Conservation (phyloP, 176 grass and related monocot genomes). For the Hordeum marinum region DNA sequence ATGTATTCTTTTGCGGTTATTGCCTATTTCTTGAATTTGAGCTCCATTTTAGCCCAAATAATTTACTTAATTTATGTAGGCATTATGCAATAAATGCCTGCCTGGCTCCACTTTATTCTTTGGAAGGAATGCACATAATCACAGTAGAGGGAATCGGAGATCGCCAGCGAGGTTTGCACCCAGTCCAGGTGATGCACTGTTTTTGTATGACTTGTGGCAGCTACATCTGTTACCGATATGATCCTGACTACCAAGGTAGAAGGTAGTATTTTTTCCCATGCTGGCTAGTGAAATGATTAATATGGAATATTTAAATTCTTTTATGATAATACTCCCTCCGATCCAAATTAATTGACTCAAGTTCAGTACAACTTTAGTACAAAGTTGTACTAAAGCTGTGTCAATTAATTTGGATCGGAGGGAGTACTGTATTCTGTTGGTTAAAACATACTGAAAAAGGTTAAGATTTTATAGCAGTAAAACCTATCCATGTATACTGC, state of each 20-base stretch:
- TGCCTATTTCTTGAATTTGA: constrained; percentile 13
- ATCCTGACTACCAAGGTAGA: constrained; percentile 13
- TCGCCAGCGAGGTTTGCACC: constrained; percentile 68
- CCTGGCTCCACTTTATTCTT: constrained; percentile 88
- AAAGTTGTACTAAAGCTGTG: too few species aligned
- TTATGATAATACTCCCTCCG: too few species aligned
- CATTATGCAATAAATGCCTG: constrained; percentile 97
- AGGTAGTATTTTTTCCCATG: neutral
- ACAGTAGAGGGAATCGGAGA: constrained; percentile 95
- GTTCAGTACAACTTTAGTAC: too few species aligned
- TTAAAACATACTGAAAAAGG: neutral
- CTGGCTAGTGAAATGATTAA: constrained; percentile 13
- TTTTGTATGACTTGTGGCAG: constrained; percentile 21
- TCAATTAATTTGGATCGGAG: too few species aligned
- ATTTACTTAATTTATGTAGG: constrained; percentile 43
- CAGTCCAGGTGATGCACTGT: constrained; percentile 65
- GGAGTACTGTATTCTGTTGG: neutral
- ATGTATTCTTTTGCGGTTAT: neutral
- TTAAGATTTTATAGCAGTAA: neutral
- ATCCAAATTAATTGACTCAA: too few species aligned
- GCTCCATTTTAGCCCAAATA: constrained; percentile 13
- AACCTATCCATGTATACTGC: neutral
- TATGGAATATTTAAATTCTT: neutral
- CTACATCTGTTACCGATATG: constrained; percentile 8
- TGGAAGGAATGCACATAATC: constrained; percentile 98